Evolutionary conservation across 768 basidiomycete species (phyloP), one percentile per base, ranked within the genome.

Genomic region (Amanita subjunquillea): DNA sequence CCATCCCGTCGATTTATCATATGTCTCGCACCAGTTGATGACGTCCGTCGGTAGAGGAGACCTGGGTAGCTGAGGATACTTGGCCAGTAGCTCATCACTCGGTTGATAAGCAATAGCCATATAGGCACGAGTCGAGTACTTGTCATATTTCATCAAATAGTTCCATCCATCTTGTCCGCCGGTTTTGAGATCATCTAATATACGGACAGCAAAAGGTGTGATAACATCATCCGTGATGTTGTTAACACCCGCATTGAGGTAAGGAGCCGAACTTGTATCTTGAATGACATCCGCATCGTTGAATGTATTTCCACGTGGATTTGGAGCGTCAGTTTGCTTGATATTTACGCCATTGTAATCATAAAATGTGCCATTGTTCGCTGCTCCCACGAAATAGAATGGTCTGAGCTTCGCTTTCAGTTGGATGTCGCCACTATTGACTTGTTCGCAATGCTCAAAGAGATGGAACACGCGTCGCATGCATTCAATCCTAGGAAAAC

Each of bases 21-120:
- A 64, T 7, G 66, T 68, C 48, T 68, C 67, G 53, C 58, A 54
- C 62, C 67, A 73, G 54, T 69, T 64, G 29, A 71, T 25, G 25
- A 45, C 25, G n/a, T 13, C 10, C 2, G 10, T 45, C 7, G 43
- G 43, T 1, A 42, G 41, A 6, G 41, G 3, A 6, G 8, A 0
- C 34, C 3, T 34, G 13, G 34, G 34, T 13, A 34, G 34, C 32
- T 32, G 9, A 13, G 10, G 10, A 34, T 25, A 42, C 23, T 42
- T 25, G 22, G 41, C n/a, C 20, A 12, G 41, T 0, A 22, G 20
- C 0, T 9, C 10, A 13, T 42, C 17, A 10, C 34, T 42, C 4
- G 41, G 41, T 25, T 25, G 0, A 29, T 45, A 45, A 12, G 12
- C 25, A 7, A 43, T 0, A 10, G 42, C 23, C 43, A 45, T 45